Evolutionary conservation across 768 basidiomycete species (phyloP), one percentile per base, ranked within the genome.

Genomic region (Boletales sp.): DNA sequence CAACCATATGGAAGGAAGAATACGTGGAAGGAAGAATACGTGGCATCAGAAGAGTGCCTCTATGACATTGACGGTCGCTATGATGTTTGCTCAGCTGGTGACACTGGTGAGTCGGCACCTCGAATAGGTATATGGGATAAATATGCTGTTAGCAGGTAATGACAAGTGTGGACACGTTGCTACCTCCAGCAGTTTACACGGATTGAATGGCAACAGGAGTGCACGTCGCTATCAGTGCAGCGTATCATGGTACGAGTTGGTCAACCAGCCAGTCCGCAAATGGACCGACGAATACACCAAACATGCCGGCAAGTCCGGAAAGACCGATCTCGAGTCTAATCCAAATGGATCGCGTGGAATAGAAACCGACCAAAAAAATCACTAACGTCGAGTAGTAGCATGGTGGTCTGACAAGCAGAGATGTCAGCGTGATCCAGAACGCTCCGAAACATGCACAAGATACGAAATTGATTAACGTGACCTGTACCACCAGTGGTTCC

Each of bases 401-500:
- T 1, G 87, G 86, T 3, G 82, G 68, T 5, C 83, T 87, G 8
- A 83, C 84, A 2, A 95, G 81, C n/a, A 93, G 71, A 72, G 92
- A 94, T 0, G 90, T 91, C 52, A 89, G 64, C 0, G 86, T 87
- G 3, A 87, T 84, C 86, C 86, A 84, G 56, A 82, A 84, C 56
- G 72, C 77, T 12, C 70, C 74, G 37, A 77, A 83, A 44, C 81
- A 84, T 18, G 84, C 84, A 50, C 77, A 78, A 12, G 74, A 76
- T 25, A 74, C 74, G 14, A 89, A 60, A 56, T 82, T 79, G 59
- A 89, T 73, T 54, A 89, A 65, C 53, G 76, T 72, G 2, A 75
- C 71, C 63, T 94, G 91, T 11, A 91, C 75, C 31, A 94, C 70
- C 18, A 86, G 69, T 0, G 92, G 91, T 65, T 94, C 88, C 0